Evolutionary conservation across 2,329 filamentous ascomycete genomes (phyloP), one percentile per base, ranked within the genome.

Genomic region (Sclerotinia borealis): DNA sequence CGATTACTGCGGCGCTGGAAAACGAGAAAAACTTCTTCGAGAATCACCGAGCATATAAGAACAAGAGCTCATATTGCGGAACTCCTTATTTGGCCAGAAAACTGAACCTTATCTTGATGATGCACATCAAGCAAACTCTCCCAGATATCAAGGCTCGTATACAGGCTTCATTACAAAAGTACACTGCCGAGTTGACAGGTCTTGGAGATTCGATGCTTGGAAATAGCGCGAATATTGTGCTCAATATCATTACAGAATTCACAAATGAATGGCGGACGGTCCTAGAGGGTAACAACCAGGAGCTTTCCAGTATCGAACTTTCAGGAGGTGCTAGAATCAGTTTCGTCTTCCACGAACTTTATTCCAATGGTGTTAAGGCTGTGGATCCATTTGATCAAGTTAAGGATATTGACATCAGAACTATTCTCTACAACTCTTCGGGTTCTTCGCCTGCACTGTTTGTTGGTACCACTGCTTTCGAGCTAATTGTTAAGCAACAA

Each of bases 61-160:
- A 98, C 80, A 99, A 99, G 86, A 93, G 92, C 75, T 91, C 93
- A 7, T 99, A 99, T 83, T 99, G 95, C 77, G 95, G 95, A 76
- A 99, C 95, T 3, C 95, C 95, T 4, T 99, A 99, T 75, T 82
- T 99, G 65, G 95, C 95, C 4, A 88, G 93, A 70, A 99, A 99
- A 79, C 85, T 99, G 65, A 99, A 99, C 79, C 83, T 99, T 73
- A 98, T 99, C 74, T 84, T 99, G 71, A 98, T 99, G 93, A 99
- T 99, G 95, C 95, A 99, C 81, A 99, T 99, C 82, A 99, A 99
- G 80, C 93, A 99, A 80, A 99, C 95, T 1, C 85, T 99, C 17
- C 95, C 95, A 47, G 95, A 99, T 75, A 99, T 99, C 82, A 99
- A 99, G 80, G 92, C 91, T 17, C 90, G 96, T 68, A 99, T 99